Evolutionary conservation across 1,284 basidiomycete species (phyloP), one percentile per base, ranked within the genome.

Genomic region (Ceraceosorus guamensis): DNA sequence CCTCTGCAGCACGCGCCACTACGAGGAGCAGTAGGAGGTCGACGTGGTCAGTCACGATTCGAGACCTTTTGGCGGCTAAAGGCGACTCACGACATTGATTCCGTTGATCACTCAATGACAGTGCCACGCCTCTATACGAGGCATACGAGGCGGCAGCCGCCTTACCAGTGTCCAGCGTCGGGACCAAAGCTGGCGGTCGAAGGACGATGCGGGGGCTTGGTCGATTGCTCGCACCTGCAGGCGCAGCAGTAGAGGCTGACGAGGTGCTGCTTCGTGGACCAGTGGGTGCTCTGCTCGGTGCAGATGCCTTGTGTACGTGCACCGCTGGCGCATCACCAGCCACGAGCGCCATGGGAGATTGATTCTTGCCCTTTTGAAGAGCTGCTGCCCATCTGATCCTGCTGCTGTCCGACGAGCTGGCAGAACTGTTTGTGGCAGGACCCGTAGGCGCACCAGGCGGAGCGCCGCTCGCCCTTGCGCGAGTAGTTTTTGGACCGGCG

Each of bases 1-100:
- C 91, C 71, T 96, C 91, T 0, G 93, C 91, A 4, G 93, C 93
- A 46, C 90, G 85, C 2, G 88, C 89, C n/a, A 98, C 37, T 41
- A n/a, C 37, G n/a, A 41, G 37, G 37, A n/a, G n/a, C n/a, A 41
- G 8, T n/a, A 41, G 37, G 8, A 41, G 8, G 37, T 8, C n/a
- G 37, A 8, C 8, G 37, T n/a, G 37, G n/a, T n/a, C n/a, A n/a
- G n/a, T n/a, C n/a, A n/a, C n/a, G n/a, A n/a, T n/a, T n/a, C n/a
- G n/a, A n/a, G n/a, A n/a, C n/a, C n/a, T n/a, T n/a, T n/a, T 41
- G 8, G 37, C 8, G 37, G 8, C 8, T n/a, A 41, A 41, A 8
- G n/a, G 8, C 8, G 8, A 41, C 37, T 41, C 37, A 41, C 37
- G 82, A 72, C 89, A 93, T 10, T 90, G 89, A 71, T 97, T 97